Evolutionary conservation across 495 filamentous ascomycete species (phyloP).

Genomic region (Alectoria sarmentosa): DNA sequence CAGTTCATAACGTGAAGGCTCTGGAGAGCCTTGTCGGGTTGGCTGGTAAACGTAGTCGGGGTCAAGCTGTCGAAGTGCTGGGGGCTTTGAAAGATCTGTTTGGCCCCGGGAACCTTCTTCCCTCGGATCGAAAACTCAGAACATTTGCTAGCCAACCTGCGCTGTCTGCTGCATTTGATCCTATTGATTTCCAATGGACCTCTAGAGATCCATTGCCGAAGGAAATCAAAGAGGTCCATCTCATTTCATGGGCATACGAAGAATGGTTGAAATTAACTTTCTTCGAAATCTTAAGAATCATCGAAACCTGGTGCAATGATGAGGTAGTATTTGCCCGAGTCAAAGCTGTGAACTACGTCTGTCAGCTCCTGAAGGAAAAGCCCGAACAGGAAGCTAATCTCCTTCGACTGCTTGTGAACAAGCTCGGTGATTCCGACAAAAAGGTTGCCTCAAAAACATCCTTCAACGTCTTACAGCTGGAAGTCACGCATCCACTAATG

Average conservation of each 20-base stretch:
- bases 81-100: slow-evolving; percentile 90
- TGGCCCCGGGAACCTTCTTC: slow-evolving; percentile 77
- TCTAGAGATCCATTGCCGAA: slow-evolving; percentile 59
- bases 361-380: slow-evolving; percentile 84
- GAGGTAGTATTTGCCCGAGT: slow-evolving; percentile 87
- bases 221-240: slow-evolving; percentile 59
- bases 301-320: slow-evolving; percentile 88
- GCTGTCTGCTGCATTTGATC: slow-evolving; percentile 60
- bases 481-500: slow-evolving; percentile 85
- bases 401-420: slow-evolving; percentile 85
- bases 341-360: slow-evolving; percentile 80
- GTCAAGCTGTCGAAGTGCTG: slow-evolving; percentile 88
- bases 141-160: slow-evolving; percentile 74
- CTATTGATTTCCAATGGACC: slow-evolving; percentile 52
- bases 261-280: slow-evolving; percentile 89
- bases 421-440: slow-evolving; percentile 86
- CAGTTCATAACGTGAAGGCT: slow-evolving; percentile 81
- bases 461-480: slow-evolving; percentile 82
- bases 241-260: slow-evolving; percentile 88
- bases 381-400: slow-evolving; percentile 96
- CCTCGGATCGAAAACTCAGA: slow-evolving; percentile 70
- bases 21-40: slow-evolving; percentile 74
- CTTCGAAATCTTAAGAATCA: slow-evolving; percentile 81
- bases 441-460: slow-evolving; percentile 92
- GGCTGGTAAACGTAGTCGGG: slow-evolving; percentile 81